phyloP scores from a whole-genome alignment of 352 stramenopile genomes.

The Pythium aquatile region DNA sequence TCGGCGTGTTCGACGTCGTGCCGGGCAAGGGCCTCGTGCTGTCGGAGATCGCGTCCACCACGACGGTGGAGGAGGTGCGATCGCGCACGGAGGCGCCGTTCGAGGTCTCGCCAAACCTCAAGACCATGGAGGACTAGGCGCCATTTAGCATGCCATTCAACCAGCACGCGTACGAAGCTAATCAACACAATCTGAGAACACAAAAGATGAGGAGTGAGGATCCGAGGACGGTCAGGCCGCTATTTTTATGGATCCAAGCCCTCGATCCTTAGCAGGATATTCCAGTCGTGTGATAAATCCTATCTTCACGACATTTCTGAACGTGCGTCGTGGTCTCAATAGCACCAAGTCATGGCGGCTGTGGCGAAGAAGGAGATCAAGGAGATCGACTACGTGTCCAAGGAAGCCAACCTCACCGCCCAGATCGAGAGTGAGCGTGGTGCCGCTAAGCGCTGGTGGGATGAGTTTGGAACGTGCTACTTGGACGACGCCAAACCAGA shows the following conservation, averaged over 20 bases:
- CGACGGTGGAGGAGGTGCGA: conserved; percentile 79
- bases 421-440: conserved; percentile 83
- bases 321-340: not conserved
- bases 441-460: conserved; percentile 78
- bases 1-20: conserved; percentile 81
- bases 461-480: conserved; percentile 80
- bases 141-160: not conserved
- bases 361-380: conserved; percentile 50
- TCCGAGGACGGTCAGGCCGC: conserved; percentile 13
- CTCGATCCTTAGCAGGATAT: no score
- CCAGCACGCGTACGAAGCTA: not conserved
- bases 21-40: conserved; percentile 75
- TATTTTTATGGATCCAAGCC: conserved; percentile 21
- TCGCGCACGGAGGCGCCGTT: conserved; percentile 82
- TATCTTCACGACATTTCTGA: not conserved
- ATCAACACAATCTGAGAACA: not conserved
- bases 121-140: conserved; percentile 56
- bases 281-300: not conserved
- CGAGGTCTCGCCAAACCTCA: conserved; percentile 50
- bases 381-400: conserved; percentile 82
- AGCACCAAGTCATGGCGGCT: conserved; percentile 23
- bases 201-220: conserved; percentile 10
- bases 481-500: conserved; percentile 72
- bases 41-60: conserved; percentile 84
- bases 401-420: conserved; percentile 76